phyloP scores from a whole-genome alignment of 139 green algal genomes.

The Coelastrella sp. region DNA sequence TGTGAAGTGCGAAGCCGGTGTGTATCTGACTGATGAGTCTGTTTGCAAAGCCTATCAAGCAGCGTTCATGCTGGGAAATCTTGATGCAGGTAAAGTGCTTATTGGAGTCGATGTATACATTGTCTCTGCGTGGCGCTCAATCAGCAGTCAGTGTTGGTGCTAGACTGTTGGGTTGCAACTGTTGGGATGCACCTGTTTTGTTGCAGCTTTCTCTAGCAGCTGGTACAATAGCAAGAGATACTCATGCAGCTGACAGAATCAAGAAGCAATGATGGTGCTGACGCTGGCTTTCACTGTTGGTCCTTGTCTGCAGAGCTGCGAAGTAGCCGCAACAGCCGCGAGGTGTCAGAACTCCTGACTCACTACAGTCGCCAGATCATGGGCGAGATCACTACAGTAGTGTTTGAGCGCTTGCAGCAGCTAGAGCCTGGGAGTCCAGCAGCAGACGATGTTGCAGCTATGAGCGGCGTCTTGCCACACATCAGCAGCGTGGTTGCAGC shows the following conservation, averaged over 20 bases:
- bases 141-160: neutral
- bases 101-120: no score
- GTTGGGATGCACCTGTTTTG: no score
- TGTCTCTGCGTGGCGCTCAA: no score
- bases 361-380: conserved; percentile 74
- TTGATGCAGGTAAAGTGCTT: conserved; percentile 44
- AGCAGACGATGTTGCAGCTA: conserved; percentile 39
- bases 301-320: conserved; percentile 35
- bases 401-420: conserved; percentile 68
- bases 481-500: conserved; percentile 47
- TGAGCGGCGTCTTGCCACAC: conserved; percentile 30
- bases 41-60: conserved; percentile 70
- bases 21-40: conserved; percentile 65
- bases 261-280: no score
- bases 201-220: no score
- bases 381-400: conserved; percentile 67
- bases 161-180: neutral
- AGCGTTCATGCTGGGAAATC: conserved; percentile 74
- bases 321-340: conserved; percentile 38
- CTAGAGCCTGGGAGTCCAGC: conserved; percentile 15
- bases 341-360: conserved; percentile 73
- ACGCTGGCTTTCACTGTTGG: no score
- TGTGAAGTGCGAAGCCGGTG: conserved; percentile 65
- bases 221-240: no score
- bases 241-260: no score